A percentile compares a stretch with the other conserved stretches of the same genome.
Conservation (phyloP, 805 yeast species). For the Starmerella kuoi region DNA sequence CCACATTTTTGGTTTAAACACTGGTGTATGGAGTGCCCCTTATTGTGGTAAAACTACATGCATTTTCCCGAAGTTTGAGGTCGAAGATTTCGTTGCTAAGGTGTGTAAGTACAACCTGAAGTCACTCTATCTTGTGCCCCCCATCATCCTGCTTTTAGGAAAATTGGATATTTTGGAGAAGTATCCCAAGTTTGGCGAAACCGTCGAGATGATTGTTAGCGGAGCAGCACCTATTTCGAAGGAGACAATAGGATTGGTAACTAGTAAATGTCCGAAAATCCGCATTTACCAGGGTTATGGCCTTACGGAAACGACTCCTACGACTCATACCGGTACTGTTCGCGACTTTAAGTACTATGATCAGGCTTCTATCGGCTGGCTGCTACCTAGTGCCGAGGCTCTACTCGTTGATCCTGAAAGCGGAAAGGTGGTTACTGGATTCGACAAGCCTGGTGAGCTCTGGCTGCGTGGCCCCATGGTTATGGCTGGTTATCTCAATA, state of each 20-base stretch:
- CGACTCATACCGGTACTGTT: constrained; percentile 30
- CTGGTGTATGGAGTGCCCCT: constrained; percentile 23
- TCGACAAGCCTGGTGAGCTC: constrained; percentile 43
- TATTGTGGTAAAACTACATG: constrained; percentile 21
- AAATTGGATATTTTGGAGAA: constrained; percentile 34
- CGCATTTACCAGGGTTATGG: constrained; percentile 32
- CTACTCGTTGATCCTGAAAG: constrained; percentile 32
- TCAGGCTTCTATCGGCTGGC: constrained; percentile 38
- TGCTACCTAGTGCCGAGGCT: constrained; percentile 38
- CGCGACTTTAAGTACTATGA: constrained; percentile 32
- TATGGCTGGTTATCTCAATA: constrained; percentile 40
- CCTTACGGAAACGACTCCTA: constrained; percentile 53
- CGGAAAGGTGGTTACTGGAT: constrained; percentile 37
- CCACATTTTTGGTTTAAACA: constrained; percentile 28
- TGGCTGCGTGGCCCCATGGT: constrained; percentile 46
- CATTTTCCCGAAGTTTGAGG: constrained; percentile 28
- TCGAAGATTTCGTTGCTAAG: constrained; percentile 25
- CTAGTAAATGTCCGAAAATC: constrained; percentile 12
- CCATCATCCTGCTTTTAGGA: constrained; percentile 36
- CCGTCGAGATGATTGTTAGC: constrained; percentile 28
- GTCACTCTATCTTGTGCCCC: constrained; percentile 34
- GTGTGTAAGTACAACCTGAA: constrained; percentile 29
- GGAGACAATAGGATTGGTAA: constrained; percentile 13
- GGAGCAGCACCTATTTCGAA: constrained; percentile 39
- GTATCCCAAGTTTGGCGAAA: constrained; percentile 33